These are phyloP conservation scores for Pseudogymnoascus sp. DNA, from an alignment of 2,329 filamentous ascomycete species.

Conservation along the genomic window DNA sequence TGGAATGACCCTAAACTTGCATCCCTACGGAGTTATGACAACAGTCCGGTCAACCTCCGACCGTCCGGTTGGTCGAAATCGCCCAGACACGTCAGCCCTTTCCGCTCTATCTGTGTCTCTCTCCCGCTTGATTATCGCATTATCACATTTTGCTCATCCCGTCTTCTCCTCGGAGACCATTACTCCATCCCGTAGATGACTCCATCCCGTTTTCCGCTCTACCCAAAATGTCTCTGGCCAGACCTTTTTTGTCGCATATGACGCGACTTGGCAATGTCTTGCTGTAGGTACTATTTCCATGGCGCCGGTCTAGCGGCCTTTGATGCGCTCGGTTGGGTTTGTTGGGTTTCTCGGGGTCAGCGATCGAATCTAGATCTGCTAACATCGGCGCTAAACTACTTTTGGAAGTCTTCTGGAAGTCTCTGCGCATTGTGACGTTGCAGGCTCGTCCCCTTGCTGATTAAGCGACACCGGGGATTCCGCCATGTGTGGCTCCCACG, in stretches of 20 bases:
- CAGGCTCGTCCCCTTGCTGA: not conserved
- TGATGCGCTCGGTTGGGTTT: constrained; percentile 1
- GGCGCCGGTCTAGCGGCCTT: not conserved
- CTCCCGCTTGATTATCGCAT: not conserved
- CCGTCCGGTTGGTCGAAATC: constrained; percentile 10
- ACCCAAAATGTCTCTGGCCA: not conserved
- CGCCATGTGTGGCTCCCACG: not conserved
- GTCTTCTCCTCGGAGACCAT: not conserved
- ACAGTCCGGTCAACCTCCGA: not conserved
- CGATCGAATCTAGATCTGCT: constrained; percentile 4
- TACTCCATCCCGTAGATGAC: not conserved
- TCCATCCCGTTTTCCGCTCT: not conserved
- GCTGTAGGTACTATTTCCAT: not conserved
- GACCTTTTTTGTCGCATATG: not conserved
- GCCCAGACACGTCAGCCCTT: constrained; percentile 10
- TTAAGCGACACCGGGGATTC: not conserved
- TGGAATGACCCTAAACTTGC: not conserved
- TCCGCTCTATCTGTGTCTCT: not conserved
- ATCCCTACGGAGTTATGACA: not conserved
- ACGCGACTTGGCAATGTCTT: not conserved
- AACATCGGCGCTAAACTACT: not conserved
- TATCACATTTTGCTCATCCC: not conserved
- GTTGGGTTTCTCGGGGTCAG: constrained; percentile 5
- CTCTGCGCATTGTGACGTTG: constrained; percentile 3
- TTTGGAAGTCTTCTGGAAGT: not conserved